These are phyloP conservation scores for Mollisiaceae sp. DNA, from an alignment of 2,329 filamentous ascomycete species.

Conservation along the genomic window DNA sequence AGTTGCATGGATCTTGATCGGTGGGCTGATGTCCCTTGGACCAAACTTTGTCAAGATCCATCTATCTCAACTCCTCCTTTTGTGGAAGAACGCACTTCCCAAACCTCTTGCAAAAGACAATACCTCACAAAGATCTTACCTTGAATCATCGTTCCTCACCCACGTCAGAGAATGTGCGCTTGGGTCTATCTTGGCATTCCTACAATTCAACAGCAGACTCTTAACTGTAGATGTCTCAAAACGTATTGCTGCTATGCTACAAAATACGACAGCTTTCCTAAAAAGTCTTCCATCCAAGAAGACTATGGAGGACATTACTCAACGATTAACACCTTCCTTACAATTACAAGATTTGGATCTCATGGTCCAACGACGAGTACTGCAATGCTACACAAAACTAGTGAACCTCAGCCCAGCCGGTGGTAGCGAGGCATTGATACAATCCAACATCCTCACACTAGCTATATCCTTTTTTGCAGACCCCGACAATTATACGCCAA, in stretches of 20 bases:
- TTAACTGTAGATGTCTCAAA: slow-evolving; percentile 94
- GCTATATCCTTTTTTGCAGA: slow-evolving; percentile 93
- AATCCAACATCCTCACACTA: slow-evolving; percentile 88
- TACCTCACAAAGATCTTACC: slow-evolving; percentile 77
- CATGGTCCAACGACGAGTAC: slow-evolving; percentile 89
- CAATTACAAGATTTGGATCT: slow-evolving; percentile 89
- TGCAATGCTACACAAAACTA: slow-evolving; percentile 93
- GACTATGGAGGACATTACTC: slow-evolving; percentile 82
- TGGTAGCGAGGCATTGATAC: slow-evolving; percentile 82
- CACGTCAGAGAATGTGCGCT: slow-evolving; percentile 95
- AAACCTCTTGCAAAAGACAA: slow-evolving; percentile 95
- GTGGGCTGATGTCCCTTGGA: slow-evolving; percentile 93
- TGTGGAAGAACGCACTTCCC: slow-evolving; percentile 97
- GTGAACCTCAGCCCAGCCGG: slow-evolving; percentile 86
- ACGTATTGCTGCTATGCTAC: slow-evolving; percentile 89
- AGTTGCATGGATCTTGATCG: slow-evolving; percentile 96
- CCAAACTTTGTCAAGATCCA: slow-evolving; percentile 99
- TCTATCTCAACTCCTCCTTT: slow-evolving; percentile 85
- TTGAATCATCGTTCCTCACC: slow-evolving; percentile 91
- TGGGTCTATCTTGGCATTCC: slow-evolving; percentile 87
- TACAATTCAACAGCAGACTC: slow-evolving; percentile 90
- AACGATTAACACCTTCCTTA: slow-evolving; percentile 81
- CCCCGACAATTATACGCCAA: slow-evolving; percentile 84
- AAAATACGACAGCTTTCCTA: slow-evolving; percentile 91
- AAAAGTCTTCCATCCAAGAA: slow-evolving; percentile 83